Percentiles rank a stretch among this genome's conserved stretches.
These are phyloP conservation scores for Cercospora brassicicola DNA, from an alignment of 2,329 filamentous ascomycete species.

Conservation along the genomic window DNA sequence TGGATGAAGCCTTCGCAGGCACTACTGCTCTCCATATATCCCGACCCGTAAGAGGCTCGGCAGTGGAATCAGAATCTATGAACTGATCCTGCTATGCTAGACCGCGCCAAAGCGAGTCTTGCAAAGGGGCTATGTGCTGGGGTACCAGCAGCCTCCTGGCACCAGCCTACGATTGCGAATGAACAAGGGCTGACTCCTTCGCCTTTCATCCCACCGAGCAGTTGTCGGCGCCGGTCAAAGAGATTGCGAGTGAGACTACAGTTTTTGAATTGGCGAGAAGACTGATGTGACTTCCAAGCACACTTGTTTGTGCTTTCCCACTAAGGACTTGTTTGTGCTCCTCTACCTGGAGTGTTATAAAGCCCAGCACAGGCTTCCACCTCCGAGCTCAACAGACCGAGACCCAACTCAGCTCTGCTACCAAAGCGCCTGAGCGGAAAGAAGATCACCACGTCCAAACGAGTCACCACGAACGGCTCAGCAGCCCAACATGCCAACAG, in stretches of 20 bases:
- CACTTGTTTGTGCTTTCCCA: background rate
- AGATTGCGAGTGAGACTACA: background rate
- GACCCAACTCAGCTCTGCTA: background rate
- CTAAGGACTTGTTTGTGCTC: background rate
- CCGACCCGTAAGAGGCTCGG: background rate
- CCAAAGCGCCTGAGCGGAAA: background rate
- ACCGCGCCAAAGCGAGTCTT: background rate
- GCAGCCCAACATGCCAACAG: background rate
- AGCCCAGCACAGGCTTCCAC: background rate
- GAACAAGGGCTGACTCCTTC: background rate
- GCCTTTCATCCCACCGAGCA: background rate
- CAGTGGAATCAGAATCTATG: background rate
- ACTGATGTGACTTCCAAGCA: background rate
- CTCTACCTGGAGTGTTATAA: background rate
- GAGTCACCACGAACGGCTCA: background rate
- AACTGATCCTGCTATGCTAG: background rate
- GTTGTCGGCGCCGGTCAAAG: too few relatives aligned
- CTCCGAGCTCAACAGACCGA: background rate
- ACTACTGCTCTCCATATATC: too few relatives aligned
- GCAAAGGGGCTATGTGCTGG: background rate
- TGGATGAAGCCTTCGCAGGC: too few relatives aligned
- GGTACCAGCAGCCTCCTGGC: background rate
- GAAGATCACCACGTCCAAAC: background rate
- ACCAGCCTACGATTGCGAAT: background rate
- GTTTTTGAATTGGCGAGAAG: background rate